Conservation (phyloP, 2,329 filamentous ascomycete genomes). For the Macrophomina tecta region DNA sequence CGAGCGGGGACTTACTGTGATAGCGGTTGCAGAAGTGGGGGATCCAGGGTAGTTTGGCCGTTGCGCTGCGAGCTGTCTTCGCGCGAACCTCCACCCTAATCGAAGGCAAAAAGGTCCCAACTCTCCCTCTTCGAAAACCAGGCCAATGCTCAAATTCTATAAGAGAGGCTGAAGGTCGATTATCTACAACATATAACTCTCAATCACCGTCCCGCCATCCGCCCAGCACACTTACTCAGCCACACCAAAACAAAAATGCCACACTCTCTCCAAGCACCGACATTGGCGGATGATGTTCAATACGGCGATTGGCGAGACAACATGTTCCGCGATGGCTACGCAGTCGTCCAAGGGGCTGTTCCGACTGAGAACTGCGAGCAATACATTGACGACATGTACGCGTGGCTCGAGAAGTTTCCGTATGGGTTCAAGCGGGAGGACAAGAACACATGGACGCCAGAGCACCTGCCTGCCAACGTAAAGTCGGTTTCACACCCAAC, state of each 20-base stretch:
- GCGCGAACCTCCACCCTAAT: too few species aligned
- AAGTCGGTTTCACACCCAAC: slow-evolving; percentile 27
- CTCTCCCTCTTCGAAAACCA: too few species aligned
- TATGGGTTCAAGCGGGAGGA: slow-evolving; percentile 41
- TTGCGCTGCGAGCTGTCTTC: slow-evolving; percentile 25
- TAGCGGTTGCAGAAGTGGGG: slow-evolving; percentile 30
- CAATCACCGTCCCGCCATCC: not conserved
- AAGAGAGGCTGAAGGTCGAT: not conserved
- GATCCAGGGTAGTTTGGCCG: slow-evolving; percentile 20
- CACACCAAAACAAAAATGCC: not conserved
- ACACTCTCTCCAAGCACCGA: slow-evolving; percentile 12
- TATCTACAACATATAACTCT: not conserved
- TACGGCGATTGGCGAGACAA: slow-evolving; percentile 49
- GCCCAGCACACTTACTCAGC: not conserved
- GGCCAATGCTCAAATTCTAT: not conserved
- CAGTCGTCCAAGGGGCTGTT: slow-evolving; percentile 50
- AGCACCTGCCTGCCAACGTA: slow-evolving; percentile 48
- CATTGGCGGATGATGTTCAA: slow-evolving; percentile 28
- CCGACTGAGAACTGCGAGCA: slow-evolving; percentile 46
- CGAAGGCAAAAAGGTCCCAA: too few species aligned
- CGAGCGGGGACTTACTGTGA: not conserved
- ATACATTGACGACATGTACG: slow-evolving; percentile 43
- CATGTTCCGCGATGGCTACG: slow-evolving; percentile 50
- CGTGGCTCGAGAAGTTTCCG: slow-evolving; percentile 37
- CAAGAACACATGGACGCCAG: slow-evolving; percentile 49